Evolutionary conservation across 306 rosid species (phyloP), one percentile per base, ranked within the genome.

Genomic region (Ormosia emarginata): DNA sequence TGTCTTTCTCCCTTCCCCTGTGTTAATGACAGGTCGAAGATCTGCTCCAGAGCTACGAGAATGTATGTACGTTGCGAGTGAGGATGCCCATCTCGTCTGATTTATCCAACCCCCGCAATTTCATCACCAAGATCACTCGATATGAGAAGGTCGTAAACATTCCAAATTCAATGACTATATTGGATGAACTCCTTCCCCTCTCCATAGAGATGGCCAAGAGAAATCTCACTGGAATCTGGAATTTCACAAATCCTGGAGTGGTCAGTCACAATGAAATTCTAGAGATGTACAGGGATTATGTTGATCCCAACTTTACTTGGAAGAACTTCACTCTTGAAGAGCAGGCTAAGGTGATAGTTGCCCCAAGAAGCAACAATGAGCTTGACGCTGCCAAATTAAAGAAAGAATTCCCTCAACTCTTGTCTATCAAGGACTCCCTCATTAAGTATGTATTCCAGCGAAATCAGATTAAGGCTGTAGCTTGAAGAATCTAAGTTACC

Each of bases 61-160:
- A 94, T 34, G 98, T 94, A 3, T 94, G 98, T 50, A 94, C 95
- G 6, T 72, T 94, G 85, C 90, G 97, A 0, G 98, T 94, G 11
- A 83, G 98, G 77, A 94, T 94, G 98, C 98, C 98, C 0, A 94
- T 94, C 67, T 94, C 98, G 6, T 89, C 97, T 0, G 97, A 94
- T 79, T 81, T 94, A 55, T 80, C 80, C 9, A 94, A 94, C 89
- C 94, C 95, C 0, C 90, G 98, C 36, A 94, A 94, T 90, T 92
- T 94, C 89, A 90, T 94, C 81, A 90, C 98, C 0, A 94, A 94
- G 91, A 94, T 94, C 61, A 49, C 88, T 5, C 92, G 92, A 32
- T 94, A 94, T 17, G 94, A 94, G 43, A 94, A 92, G 86, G 98
- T 94, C 0, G 98, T 94, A 0, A 55, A 94, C 87, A 94, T 94